These are phyloP conservation scores for Wickerhamomyces canadensis DNA, from an alignment of 805 yeast genomes.

Conservation along the genomic window DNA sequence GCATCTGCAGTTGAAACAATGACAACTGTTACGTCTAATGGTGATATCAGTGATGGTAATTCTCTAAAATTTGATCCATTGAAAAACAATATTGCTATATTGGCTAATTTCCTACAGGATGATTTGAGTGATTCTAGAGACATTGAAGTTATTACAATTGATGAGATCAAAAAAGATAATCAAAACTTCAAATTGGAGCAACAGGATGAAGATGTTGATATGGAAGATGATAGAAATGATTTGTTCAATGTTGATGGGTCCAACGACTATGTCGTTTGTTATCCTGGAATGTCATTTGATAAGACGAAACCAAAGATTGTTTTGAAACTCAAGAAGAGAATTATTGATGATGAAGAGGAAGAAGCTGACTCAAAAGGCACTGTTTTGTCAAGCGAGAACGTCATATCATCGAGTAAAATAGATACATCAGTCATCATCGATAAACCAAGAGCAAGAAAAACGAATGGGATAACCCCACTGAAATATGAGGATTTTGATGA, in stretches of 20 bases:
- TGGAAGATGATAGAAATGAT: constrained; percentile 8
- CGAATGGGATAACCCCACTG: too few species aligned
- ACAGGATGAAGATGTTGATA: constrained; percentile 21
- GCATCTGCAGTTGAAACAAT: constrained; percentile 26
- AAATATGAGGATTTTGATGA: background rate
- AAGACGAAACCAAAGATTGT: constrained; percentile 13
- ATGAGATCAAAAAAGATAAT: constrained; percentile 35
- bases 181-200: too few species aligned
- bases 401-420: too few species aligned
- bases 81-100: constrained; percentile 44
- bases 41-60: constrained; percentile 7
- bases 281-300: constrained; percentile 30
- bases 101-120: constrained; percentile 58
- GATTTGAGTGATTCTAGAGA: constrained; percentile 61
- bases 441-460: too few species aligned
- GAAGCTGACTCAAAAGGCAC: constrained; percentile 6
- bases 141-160: constrained; percentile 50
- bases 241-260: too few species aligned
- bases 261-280: constrained; percentile 26
- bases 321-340: constrained; percentile 18
- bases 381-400: too few species aligned
- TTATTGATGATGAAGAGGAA: constrained; percentile 22
- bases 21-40: too few species aligned
- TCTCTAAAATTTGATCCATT: constrained; percentile 26
- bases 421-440: too few species aligned